These are phyloP conservation scores for Patellaria atrata DNA, from an alignment of 495 filamentous ascomycete species.

Conservation along the genomic window DNA sequence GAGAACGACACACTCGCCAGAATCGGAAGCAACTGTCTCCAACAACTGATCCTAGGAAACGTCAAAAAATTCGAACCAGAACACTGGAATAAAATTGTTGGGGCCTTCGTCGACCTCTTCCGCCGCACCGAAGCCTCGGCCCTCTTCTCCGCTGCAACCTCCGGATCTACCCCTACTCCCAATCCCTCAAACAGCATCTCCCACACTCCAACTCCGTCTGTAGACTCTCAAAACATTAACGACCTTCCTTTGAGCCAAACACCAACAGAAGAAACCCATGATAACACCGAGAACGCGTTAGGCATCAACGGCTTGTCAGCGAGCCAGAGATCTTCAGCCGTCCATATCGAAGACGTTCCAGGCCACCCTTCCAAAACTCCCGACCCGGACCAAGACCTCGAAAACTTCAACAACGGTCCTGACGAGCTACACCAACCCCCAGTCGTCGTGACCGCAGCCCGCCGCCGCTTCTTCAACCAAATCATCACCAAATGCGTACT, in stretches of 20 bases:
- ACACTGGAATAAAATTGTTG: constrained; percentile 90
- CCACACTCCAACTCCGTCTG: constrained; percentile 14
- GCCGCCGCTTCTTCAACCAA: constrained; percentile 95
- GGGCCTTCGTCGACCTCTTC: constrained; percentile 89
- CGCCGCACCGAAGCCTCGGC: constrained; percentile 86
- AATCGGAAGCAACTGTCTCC: constrained; percentile 94
- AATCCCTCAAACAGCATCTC: constrained; percentile 9
- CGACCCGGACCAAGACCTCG: constrained; percentile 40
- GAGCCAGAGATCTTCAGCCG: constrained; percentile 16
- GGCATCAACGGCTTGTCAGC: constrained; percentile 27
- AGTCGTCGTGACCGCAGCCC: constrained; percentile 76
- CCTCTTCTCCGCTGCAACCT: constrained; percentile 74
- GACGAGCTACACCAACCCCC: constrained; percentile 68
- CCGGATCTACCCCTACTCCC: constrained; percentile 28
- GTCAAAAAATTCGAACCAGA: constrained; percentile 73
- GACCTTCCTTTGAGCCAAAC: constrained; percentile 17
- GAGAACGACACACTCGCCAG: constrained; percentile 97
- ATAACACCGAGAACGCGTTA: constrained; percentile 22
- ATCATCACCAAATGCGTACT: constrained; percentile 99
- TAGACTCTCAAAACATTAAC: constrained; percentile 14
- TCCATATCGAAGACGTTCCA: constrained; percentile 9
- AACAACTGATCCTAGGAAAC: constrained; percentile 90
- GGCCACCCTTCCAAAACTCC: constrained; percentile 6
- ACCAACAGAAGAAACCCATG: constrained; percentile 15
- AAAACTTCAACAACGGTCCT: constrained; percentile 68